Conservation (phyloP, 169 alveolate species). For the Fabrea salina region DNA sequence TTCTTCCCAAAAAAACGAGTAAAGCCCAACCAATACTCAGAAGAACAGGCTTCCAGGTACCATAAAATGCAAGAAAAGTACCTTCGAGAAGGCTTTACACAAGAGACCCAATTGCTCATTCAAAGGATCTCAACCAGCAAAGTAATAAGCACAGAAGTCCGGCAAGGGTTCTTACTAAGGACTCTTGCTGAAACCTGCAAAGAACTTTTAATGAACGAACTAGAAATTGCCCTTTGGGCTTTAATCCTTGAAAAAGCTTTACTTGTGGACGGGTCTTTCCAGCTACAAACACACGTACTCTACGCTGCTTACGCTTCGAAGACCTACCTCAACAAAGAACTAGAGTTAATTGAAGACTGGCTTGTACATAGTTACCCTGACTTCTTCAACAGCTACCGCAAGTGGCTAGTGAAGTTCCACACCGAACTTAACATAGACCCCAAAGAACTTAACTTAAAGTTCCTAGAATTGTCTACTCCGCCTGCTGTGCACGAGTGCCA, state of each 20-base stretch:
- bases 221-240: neutral
- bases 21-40: neutral
- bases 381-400: neutral
- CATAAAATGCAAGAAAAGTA: neutral
- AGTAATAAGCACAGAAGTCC: neutral
- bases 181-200: neutral
- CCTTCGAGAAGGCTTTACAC: neutral
- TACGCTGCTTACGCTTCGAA: neutral
- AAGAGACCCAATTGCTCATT: neutral
- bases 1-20: neutral
- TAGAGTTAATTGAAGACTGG: neutral
- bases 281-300: neutral
- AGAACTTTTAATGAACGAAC: neutral
- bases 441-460: neutral
- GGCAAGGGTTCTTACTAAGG: neutral
- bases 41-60: neutral
- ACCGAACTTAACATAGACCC: neutral
- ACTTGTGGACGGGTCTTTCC: neutral
- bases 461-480: neutral
- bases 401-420: neutral
- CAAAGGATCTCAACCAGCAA: neutral
- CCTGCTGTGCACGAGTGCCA: neutral
- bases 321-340: neutral
- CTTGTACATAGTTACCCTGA: neutral
- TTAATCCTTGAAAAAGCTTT: neutral